Percentiles rank a stretch among this genome's conserved stretches.
These are phyloP conservation scores for Colletotrichum tabaci DNA, from an alignment of 2,329 filamentous ascomycete genomes.

Conservation along the genomic window DNA sequence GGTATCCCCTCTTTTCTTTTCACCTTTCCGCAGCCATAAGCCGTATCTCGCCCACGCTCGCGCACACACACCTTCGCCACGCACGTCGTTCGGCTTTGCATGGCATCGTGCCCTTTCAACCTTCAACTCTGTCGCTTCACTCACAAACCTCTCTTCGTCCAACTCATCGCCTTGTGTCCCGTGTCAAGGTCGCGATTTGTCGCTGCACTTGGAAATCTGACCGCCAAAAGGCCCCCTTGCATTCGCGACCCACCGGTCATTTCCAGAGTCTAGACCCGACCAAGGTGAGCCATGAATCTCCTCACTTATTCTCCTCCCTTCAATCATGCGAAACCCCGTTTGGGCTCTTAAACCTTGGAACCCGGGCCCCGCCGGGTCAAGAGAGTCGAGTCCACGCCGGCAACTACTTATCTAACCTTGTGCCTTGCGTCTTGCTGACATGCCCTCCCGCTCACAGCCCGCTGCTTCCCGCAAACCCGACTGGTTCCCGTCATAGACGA, in stretches of 20 bases:
- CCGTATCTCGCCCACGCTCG: conserved; percentile 17
- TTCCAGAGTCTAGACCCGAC: conserved; percentile 42
- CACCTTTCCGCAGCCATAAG: conserved; percentile 34
- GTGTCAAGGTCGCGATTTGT: conserved; percentile 30
- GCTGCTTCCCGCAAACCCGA: conserved; percentile 29
- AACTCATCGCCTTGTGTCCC: conserved; percentile 9
- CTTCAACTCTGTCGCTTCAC: background rate
- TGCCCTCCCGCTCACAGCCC: conserved; percentile 35
- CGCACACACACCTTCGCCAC: conserved; percentile 7
- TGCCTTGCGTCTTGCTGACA: conserved; percentile 39
- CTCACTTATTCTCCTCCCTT: conserved; percentile 42
- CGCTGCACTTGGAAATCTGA: conserved; percentile 38
- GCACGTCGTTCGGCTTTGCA: conserved; percentile 4
- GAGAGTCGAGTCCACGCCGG: conserved; percentile 28
- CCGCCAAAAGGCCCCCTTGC: conserved; percentile 43
- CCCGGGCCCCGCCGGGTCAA: conserved; percentile 19
- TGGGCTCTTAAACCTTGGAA: conserved; percentile 33
- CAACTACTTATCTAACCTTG: conserved; percentile 41
- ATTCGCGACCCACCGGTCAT: conserved; percentile 44
- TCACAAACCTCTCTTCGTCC: background rate
- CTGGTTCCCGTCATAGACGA: conserved; percentile 24
- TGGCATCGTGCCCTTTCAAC: background rate
- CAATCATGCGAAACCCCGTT: conserved; percentile 39
- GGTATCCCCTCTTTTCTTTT: conserved; percentile 44
- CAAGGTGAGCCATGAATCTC: conserved; percentile 44